phyloP scores from a whole-genome alignment of 164 flowering plant genomes.

The Magnolia kwangsiensis region DNA sequence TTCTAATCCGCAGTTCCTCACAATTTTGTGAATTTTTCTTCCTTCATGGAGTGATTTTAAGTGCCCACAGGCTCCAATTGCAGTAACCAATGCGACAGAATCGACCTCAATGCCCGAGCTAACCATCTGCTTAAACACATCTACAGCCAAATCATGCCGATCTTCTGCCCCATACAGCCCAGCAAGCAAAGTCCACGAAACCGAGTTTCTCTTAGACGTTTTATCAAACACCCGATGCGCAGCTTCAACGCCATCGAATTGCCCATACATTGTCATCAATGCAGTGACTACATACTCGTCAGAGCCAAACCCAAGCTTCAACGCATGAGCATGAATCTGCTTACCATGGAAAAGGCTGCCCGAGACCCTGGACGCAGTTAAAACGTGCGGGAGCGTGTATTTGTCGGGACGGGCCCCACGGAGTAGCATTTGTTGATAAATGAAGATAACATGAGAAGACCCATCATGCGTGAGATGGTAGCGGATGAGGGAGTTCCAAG shows the following conservation, averaged over 20 bases:
- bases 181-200: constrained; percentile 57
- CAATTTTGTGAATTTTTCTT: constrained; percentile 43
- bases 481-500: constrained; percentile 59
- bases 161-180: constrained; percentile 34
- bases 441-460: constrained; percentile 17
- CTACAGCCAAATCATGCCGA: constrained; percentile 39
- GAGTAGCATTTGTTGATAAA: constrained; percentile 51
- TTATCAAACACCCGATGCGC: constrained; percentile 38
- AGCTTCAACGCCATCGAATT: constrained; percentile 31
- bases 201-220: constrained; percentile 26
- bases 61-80: constrained; percentile 41
- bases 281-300: constrained; percentile 44
- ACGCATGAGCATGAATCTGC: constrained; percentile 57
- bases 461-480: constrained; percentile 36
- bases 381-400: constrained; percentile 58
- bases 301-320: constrained; percentile 43
- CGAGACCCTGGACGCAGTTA: constrained; percentile 41
- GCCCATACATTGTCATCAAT: constrained; percentile 53
- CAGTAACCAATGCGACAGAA: constrained; percentile 49
- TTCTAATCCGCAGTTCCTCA: constrained; percentile 37
- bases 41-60: constrained; percentile 45
- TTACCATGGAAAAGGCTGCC: constrained; percentile 34
- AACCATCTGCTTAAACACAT: constrained; percentile 45
- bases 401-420: constrained; percentile 50
- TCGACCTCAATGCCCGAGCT: constrained; percentile 31